A percentile compares a stretch with the other conserved stretches of the same genome.
These are phyloP conservation scores for Botrytis medusae DNA, from an alignment of 2,329 filamentous ascomycete species.

Conservation along the genomic window DNA sequence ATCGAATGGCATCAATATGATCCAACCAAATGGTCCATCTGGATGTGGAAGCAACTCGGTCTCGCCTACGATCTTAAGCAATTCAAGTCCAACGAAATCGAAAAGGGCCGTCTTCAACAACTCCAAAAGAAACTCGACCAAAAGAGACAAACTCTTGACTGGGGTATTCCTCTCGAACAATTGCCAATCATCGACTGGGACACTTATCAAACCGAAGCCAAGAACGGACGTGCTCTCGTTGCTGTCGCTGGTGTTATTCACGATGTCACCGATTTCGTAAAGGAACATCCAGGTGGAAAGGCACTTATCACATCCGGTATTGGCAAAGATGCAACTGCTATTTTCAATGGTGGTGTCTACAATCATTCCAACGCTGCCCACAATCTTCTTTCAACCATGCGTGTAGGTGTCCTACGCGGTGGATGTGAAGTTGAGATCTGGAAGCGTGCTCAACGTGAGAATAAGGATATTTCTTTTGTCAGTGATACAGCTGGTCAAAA, in stretches of 20 bases:
- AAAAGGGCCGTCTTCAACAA: constrained; percentile 87
- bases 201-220: constrained; percentile 74
- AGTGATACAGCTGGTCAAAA: constrained; percentile 79
- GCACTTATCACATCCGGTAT: constrained; percentile 79
- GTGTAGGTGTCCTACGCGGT: constrained; percentile 80
- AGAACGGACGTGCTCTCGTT: constrained; percentile 74
- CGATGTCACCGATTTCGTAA: constrained; percentile 81
- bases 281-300: constrained; percentile 87
- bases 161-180: constrained; percentile 82
- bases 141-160: constrained; percentile 78
- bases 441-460: constrained; percentile 82
- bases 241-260: constrained; percentile 83
- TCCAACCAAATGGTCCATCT: constrained; percentile 88
- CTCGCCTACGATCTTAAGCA: constrained; percentile 86
- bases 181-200: constrained; percentile 86
- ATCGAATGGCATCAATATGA: constrained; percentile 92
- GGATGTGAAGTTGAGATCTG: constrained; percentile 90
- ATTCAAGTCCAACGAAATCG: constrained; percentile 89
- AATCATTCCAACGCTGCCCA: constrained; percentile 87
- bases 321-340: constrained; percentile 84
- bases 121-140: constrained; percentile 91
- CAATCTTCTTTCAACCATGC: constrained; percentile 85
- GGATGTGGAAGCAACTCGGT: constrained; percentile 78
- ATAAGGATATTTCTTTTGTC: constrained; percentile 77
- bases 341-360: constrained; percentile 92